Base-by-base conservation (phyloP, 306 rosid genomes). In the Macrotyloma uniflorum region DNA sequence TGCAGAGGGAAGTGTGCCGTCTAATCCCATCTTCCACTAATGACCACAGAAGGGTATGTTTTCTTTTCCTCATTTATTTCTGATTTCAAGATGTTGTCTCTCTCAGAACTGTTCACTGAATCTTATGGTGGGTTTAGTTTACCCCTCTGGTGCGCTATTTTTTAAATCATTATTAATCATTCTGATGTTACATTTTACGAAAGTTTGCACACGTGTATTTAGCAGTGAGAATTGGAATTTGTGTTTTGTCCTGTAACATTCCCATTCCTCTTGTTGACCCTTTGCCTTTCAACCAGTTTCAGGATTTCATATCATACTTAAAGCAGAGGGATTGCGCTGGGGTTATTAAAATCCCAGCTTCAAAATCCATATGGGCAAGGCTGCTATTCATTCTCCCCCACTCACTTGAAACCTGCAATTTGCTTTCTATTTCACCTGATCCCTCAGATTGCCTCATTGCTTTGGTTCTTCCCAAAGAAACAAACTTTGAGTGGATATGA, bases 251-350 rank as follows among this genome's bases (percentile, higher is more conserved):
- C 42, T 46, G 64, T 15, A 14, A 51, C n/a, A 42, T 12, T 53
- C 67, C 42, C 68, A 53, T 69, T 67, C 54, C 13, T 46, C 19
- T 45, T 45, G 57, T 67, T 70, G 88, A 78, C 83, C 72, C 72
- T 3, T 15, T 72, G 35, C 75, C 45, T 82, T 57, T 54, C 55
- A 22, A 85, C 78, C 97, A 95, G 98, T 92, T 92, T 89, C 98
- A 92, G 96, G 98, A 91, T 86, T 92, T 92, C 68, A 59, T 91
- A 81, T 78, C 91, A 49, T 95, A 95, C 90, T 86, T 95, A 80
- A 91, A 95, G 91, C 98, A 92, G 89, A 95, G 93, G 84, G 98
- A 89, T 43, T 95, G 98, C 82, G 94, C 98, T 0, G 98, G 98
- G 82, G 98, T 95, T 66, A 95, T 92, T 53, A 95, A 95, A 83